Evolutionary conservation across 2,329 filamentous ascomycete species (phyloP).

Genomic region (Neopestalotiopsis rosae): DNA sequence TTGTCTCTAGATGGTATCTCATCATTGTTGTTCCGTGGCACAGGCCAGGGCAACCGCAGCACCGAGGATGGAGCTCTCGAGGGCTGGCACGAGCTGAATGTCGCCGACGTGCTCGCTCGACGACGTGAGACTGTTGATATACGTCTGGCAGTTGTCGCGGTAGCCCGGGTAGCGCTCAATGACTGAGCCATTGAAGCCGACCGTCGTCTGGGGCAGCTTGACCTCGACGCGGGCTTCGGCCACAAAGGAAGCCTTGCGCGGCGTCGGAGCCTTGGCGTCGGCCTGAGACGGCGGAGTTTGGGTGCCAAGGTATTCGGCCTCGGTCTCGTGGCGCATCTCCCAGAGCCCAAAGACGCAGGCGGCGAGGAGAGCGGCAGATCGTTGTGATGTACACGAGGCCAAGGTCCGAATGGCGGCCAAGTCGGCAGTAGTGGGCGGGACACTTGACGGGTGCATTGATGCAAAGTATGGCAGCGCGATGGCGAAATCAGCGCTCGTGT

Average conservation of each 20-base stretch:
- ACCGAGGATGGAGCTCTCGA: conserved; percentile 77
- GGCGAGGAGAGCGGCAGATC: conserved; percentile 65
- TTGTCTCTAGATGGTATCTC: no score
- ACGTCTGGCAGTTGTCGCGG: conserved; percentile 63
- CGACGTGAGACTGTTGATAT: conserved; percentile 64
- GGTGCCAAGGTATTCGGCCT: conserved; percentile 40
- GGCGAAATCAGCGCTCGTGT: conserved; percentile 47
- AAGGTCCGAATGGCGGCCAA: conserved; percentile 57
- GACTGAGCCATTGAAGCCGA: conserved; percentile 82
- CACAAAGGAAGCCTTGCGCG: conserved; percentile 39
- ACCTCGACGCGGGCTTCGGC: conserved; percentile 56
- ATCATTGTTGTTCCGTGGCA: conserved; percentile 23
- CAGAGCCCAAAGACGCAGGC: conserved; percentile 64
- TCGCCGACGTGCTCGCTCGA: conserved; percentile 42
- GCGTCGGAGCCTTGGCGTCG: conserved; percentile 16
- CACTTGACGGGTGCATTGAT: conserved; percentile 28
- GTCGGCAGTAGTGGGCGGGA: conserved; percentile 49
- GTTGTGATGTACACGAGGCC: conserved; percentile 59
- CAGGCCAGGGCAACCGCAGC: conserved; percentile 73
- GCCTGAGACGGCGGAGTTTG: background rate
- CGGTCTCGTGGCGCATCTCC: conserved; percentile 57
- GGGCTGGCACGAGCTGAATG: conserved; percentile 70
- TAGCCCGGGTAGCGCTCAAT: conserved; percentile 80
- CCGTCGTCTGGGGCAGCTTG: conserved; percentile 54
- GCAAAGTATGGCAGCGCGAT: conserved; percentile 55